A percentile compares a stretch with the other conserved stretches of the same genome.
These are phyloP conservation scores for Quercus tomentella DNA, from an alignment of 331 rosid species.

Conservation along the genomic window DNA sequence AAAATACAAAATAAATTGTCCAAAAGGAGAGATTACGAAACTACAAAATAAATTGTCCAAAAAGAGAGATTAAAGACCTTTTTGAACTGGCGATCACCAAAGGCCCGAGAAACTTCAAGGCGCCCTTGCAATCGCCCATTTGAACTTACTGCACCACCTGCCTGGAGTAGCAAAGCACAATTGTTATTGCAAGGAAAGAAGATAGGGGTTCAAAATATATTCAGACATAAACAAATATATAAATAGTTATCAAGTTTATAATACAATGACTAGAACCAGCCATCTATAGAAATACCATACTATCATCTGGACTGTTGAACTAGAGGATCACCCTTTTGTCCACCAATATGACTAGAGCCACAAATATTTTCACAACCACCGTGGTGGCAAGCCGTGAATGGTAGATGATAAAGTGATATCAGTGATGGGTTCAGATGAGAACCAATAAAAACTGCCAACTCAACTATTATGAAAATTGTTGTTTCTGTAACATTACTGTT, in stretches of 20 bases:
- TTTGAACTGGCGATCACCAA: slow-evolving; percentile 88
- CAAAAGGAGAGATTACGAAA: neutral
- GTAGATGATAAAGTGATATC: too few species aligned
- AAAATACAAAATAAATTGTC: neutral
- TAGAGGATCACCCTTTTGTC: neutral
- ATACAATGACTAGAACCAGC: neutral
- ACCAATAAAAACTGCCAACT: too few species aligned
- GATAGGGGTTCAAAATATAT: neutral
- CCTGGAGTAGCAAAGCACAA: slow-evolving; percentile 39
- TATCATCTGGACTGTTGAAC: neutral
- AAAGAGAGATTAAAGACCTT: slow-evolving; percentile 39
- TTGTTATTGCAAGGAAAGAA: slow-evolving; percentile 7
- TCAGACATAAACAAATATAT: neutral
- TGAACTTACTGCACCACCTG: slow-evolving; percentile 77
- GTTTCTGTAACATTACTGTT: too few species aligned
- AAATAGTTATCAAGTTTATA: neutral
- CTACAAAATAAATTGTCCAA: neutral
- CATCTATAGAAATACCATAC: neutral
- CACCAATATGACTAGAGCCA: neutral
- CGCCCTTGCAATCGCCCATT: slow-evolving; percentile 89
- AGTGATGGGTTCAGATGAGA: accelerated
- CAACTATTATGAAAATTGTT: too few species aligned
- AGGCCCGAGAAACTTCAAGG: slow-evolving; percentile 86
- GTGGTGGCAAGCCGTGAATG: too few species aligned
- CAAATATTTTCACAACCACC: too few species aligned